Evolutionary conservation across 176 grass and related monocot species (phyloP), one percentile per base, ranked within the genome.

Genomic region (Phoenix roebelenii): DNA sequence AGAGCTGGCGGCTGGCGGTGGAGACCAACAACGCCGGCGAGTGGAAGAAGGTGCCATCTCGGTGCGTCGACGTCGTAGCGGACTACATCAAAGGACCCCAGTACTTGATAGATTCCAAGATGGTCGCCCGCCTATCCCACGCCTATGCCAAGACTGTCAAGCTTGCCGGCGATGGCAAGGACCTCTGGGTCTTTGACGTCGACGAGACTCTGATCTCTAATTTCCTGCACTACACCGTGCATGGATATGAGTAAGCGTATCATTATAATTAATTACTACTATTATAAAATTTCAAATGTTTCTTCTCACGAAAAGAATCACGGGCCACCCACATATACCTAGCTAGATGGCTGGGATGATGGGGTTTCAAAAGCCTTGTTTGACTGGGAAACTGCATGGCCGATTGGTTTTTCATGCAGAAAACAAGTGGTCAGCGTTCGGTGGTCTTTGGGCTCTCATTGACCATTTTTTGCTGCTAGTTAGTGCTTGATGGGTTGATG

Each of bases 121-220:
- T 90, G 49, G 64, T 32, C 32, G 74, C 74, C 49, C 51, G 49
- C 18, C 77, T 90, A n/a, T 64, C 83, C 52, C 56, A 87, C 9
- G 68, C 64, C 48, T 95, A 90, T 66, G 91, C 86, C 3, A 60
- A 67, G 10, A 7, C 68, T 49, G n/a, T 77, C 18, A 52, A 52
- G 18, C 65, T 82, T 19, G 52, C 6, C 2, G 60, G 58, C 24
- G 74, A 71, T 3, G 74, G 66, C n/a, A 87, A 57, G 74, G 77
- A 82, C 14, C 72, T 57, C 4, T 95, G 90, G 86, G 60, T 95
- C 25, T 95, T 95, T 54, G 90, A 95, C 70, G 63, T 90, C 26
- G 90, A 95, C 72, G 90, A 95, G 83, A 95, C 86, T 70, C 71
- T 90, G 25, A 80, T 95, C 54, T 79, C 66, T 19, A 90, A 90